Base-by-base conservation (phyloP, 78 protist species). In the Dictyostelium intermedium region DNA sequence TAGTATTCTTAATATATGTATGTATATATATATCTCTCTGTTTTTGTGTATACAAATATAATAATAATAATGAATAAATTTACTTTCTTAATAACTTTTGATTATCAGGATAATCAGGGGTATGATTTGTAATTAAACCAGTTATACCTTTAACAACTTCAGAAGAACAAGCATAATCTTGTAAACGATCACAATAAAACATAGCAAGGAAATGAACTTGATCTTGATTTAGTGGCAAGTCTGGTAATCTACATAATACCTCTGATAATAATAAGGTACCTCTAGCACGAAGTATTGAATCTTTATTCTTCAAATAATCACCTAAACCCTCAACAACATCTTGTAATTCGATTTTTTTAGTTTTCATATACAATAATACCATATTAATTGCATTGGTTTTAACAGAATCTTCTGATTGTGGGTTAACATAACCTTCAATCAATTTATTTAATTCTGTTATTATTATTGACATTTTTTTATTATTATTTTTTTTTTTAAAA, bases 211-310 rank as follows among this genome's bases (percentile, higher is more conserved):
- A 89, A 47, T 80, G 56, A 20, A 95, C 35, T 60, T 81, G 92
- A 37, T 66, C 92, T 41, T 84, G 61, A 23, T 83, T 81, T 25
- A 95, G 32, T 32, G 39, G 50, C 1, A 85, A 34, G 3, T 91
- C 77, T 16, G 97, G 97, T 34, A 95, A n/a, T 43, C 97, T 32
- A 45, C 92, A 78, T 18, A 95, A 18, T 7, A 95, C 27, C 16
- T 91, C 96, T 16, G 96, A 77, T 63, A 95, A 25, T 41, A 95
- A 56, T 23, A 95, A 50, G 1, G 93, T 94, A 80, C 96, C 96
- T 69, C 96, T 35, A n/a, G 95, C 87, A 39, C 96, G 47, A n/a
- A 83, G 47, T 1, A 94, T n/a, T 34, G 86, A 66, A 74, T 94
- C 96, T 60, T 70, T 87, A 74, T 27, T 94, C 87, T 87, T 85